These are phyloP conservation scores for Cercospora brassicicola DNA, from an alignment of 2,329 filamentous ascomycete species.

Conservation along the genomic window DNA sequence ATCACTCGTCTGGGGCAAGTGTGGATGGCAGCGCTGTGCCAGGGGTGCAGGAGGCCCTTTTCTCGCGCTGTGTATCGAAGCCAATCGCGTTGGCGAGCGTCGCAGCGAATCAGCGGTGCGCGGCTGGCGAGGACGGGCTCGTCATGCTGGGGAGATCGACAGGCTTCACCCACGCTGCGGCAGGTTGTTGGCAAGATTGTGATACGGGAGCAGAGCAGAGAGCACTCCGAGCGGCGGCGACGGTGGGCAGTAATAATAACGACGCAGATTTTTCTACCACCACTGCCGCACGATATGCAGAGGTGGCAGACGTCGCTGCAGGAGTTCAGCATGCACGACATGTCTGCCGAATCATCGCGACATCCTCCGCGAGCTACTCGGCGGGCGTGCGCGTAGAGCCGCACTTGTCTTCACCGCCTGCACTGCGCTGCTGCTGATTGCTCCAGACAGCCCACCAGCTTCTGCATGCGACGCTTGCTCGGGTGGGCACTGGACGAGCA, in stretches of 20 bases:
- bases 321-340: slow-evolving; percentile 8
- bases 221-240: not conserved
- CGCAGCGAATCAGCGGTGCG: slow-evolving; percentile 14
- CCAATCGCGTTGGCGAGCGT: slow-evolving; percentile 11
- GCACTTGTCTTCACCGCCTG: slow-evolving; percentile 14
- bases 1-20: slow-evolving; percentile 1
- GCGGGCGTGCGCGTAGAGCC: slow-evolving; percentile 4
- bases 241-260: not conserved
- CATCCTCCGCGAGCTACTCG: not conserved
- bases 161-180: not conserved
- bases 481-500: slow-evolving; percentile 3
- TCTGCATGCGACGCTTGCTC: slow-evolving; percentile 2
- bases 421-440: slow-evolving; percentile 10
- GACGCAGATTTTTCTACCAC: slow-evolving; percentile 1
- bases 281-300: slow-evolving; percentile 1
- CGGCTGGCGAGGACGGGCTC: not conserved
- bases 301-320: not conserved
- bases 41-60: slow-evolving; percentile 2
- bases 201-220: not conserved
- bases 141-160: slow-evolving; percentile 12
- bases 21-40: not conserved
- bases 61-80: slow-evolving; percentile 14
- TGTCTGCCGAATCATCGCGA: slow-evolving; percentile 2
- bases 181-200: not conserved
- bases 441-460: not conserved